A percentile compares a stretch with the other conserved stretches of the same genome.
Conservation (phyloP, 1,284 basidiomycete species). For the Malassezia obtusa region DNA sequence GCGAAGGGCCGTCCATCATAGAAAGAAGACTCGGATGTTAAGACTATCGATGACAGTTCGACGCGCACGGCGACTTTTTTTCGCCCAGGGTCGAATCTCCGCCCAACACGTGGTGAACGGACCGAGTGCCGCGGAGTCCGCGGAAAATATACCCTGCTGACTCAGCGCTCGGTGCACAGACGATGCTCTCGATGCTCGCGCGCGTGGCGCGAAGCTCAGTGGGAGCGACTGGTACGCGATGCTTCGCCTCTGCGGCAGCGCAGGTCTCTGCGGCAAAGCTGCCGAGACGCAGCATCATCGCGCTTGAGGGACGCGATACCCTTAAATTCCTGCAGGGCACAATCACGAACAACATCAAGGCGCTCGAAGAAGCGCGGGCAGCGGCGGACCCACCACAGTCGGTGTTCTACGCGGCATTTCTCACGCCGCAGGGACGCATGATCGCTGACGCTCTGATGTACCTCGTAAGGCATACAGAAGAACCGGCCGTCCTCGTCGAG, state of each 20-base stretch:
- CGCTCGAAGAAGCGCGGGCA: constrained; percentile 25
- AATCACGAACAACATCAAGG: constrained; percentile 56
- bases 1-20: constrained; percentile 3
- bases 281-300: constrained; percentile 22
- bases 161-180: constrained; percentile 1
- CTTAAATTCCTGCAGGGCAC: constrained; percentile 80
- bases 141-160: not conserved
- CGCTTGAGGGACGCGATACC: constrained; percentile 71
- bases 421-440: constrained; percentile 87
- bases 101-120: no score
- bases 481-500: constrained; percentile 61
- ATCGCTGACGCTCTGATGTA: constrained; percentile 80
- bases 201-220: not conserved
- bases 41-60: no score
- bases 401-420: constrained; percentile 67
- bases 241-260: not conserved
- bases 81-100: no score
- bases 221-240: not conserved
- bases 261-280: not conserved
- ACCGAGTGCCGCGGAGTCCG: no score
- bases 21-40: no score
- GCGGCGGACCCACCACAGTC: constrained; percentile 6
- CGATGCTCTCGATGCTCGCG: constrained; percentile 2
- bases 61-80: no score
- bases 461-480: constrained; percentile 31